Evolutionary conservation across 148 eudicot genomes (phyloP).

Genomic region (Rhododendron vialii): DNA sequence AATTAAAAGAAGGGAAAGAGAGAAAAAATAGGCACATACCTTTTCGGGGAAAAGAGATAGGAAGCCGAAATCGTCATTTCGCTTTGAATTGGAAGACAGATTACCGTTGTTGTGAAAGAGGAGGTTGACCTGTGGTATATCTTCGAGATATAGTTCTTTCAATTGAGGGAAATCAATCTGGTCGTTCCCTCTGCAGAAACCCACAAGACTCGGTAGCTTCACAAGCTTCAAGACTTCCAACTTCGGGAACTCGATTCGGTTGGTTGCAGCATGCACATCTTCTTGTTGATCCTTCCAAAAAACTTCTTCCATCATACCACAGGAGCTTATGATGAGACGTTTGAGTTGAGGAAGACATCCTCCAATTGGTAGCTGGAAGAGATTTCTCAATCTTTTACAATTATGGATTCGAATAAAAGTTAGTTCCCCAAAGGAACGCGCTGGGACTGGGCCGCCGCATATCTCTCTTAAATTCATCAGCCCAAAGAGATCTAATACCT

Average conservation of each 20-base stretch:
- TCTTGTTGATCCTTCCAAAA: background rate
- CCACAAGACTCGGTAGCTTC: background rate
- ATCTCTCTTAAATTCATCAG: constrained; percentile 3
- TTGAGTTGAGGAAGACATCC: constrained; percentile 5
- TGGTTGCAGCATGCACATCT: background rate
- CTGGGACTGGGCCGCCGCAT: background rate
- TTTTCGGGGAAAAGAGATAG: background rate
- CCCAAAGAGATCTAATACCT: background rate
- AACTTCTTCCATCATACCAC: constrained; percentile 14
- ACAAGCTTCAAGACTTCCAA: background rate
- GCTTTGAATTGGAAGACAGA: background rate
- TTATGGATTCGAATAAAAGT: background rate
- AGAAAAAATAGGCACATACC: too few relatives aligned
- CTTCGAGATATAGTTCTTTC: background rate
- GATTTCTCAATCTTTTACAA: background rate
- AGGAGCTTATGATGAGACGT: background rate
- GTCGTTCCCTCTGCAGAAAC: constrained; percentile 5
- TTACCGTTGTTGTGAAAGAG: background rate
- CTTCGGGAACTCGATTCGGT: background rate
- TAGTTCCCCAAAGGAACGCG: constrained; percentile 7
- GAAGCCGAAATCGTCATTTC: background rate
- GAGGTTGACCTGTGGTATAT: background rate
- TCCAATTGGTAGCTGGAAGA: background rate
- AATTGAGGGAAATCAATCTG: constrained; percentile 4
- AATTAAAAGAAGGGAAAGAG: too few relatives aligned